phyloP scores from a whole-genome alignment of 176 grass and related monocot species.

The Aegilops longissima region DNA sequence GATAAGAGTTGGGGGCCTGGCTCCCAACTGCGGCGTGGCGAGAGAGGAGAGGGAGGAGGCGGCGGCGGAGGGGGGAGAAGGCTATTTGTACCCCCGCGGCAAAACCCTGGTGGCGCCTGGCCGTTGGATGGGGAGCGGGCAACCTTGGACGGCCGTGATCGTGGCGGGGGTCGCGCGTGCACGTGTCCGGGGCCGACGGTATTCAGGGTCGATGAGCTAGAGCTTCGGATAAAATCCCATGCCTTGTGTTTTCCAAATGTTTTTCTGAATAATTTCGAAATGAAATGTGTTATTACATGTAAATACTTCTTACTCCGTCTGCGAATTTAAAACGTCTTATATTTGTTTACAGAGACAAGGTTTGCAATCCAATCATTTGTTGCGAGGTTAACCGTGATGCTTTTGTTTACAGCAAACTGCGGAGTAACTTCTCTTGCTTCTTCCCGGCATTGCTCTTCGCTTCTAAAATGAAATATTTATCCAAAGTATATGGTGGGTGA shows the following conservation, averaged over 20 bases:
- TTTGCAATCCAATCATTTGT: too few relatives aligned
- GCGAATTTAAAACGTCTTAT: too few relatives aligned
- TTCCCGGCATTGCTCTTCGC: too few relatives aligned
- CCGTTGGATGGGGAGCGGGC: constrained; percentile 5
- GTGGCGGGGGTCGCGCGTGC: neutral
- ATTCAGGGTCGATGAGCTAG: neutral
- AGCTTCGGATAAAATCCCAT: neutral
- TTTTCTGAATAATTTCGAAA: neutral
- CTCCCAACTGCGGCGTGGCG: constrained; percentile 47
- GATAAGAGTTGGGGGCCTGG: constrained; percentile 47
- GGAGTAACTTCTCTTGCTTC: neutral
- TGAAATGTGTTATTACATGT: neutral
- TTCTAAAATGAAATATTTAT: neutral
- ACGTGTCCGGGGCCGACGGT: constrained; percentile 13
- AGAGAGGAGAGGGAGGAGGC: neutral
- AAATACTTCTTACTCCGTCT: too few relatives aligned
- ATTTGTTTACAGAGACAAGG: too few relatives aligned
- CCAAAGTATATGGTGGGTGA: neutral
- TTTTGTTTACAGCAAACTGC: neutral
- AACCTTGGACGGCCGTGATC: neutral
- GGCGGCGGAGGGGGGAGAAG: neutral
- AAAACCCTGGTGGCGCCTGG: constrained; percentile 17
- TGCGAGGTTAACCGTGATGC: neutral
- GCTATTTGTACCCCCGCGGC: constrained; percentile 35
- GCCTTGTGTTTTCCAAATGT: neutral